phyloP scores from a whole-genome alignment of 768 basidiomycete species.

The Naganishia randhawae region DNA sequence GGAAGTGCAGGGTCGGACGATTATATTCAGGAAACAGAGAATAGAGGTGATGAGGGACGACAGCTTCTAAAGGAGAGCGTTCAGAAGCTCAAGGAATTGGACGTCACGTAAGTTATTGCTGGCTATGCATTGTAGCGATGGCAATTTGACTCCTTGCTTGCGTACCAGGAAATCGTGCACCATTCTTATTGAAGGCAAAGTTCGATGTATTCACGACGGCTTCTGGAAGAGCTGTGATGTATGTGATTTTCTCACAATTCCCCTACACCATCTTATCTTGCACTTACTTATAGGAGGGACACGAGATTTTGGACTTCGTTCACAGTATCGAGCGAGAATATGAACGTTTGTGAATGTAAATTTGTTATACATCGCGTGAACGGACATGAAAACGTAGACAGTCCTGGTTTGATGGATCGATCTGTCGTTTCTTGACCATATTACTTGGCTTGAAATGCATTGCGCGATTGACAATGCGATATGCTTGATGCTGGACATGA shows the following conservation, averaged over 20 bases:
- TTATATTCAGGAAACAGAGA: neutral
- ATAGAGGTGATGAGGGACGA: slow-evolving; percentile 55
- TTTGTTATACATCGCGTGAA: no score
- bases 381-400: neutral
- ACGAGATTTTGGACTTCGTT: slow-evolving; percentile 69
- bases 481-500: no score
- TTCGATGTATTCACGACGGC: slow-evolving; percentile 45
- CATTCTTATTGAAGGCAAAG: slow-evolving; percentile 62
- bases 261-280: slow-evolving; percentile 7
- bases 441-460: neutral
- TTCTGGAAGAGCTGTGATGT: slow-evolving; percentile 78
- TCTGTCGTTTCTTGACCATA: neutral
- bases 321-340: slow-evolving; percentile 72
- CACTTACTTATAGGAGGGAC: slow-evolving; percentile 60
- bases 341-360: slow-evolving; percentile 52
- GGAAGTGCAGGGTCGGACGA: slow-evolving; percentile 48
- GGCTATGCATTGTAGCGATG: no score
- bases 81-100: slow-evolving; percentile 53
- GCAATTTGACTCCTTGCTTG: slow-evolving; percentile 11
- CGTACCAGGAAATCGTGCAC: slow-evolving; percentile 77
- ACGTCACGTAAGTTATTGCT: slow-evolving; percentile 58
- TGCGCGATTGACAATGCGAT: neutral
- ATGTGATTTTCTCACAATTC: slow-evolving; percentile 39
- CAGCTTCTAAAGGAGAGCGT: slow-evolving; percentile 65
- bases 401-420: neutral